These are phyloP conservation scores for Achaetomiella virescens DNA, from an alignment of 495 filamentous ascomycete species.

Conservation along the genomic window DNA sequence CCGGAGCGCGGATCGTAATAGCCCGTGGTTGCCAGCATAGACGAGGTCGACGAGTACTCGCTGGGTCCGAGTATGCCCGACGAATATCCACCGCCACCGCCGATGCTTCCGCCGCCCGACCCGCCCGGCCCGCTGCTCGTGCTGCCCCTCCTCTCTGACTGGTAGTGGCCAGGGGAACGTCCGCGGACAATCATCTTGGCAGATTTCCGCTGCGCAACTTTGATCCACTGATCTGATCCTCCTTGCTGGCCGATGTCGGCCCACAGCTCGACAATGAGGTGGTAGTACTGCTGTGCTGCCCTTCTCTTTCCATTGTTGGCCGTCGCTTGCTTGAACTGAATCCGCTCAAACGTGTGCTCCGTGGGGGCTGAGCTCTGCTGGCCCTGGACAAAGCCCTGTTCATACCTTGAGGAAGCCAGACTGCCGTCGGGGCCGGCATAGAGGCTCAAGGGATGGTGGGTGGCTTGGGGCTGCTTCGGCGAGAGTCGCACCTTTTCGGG, in stretches of 20 bases:
- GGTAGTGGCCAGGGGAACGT: conserved; percentile 88
- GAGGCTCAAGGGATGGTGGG: conserved; percentile 34
- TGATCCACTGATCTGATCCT: conserved; percentile 53
- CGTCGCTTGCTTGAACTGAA: conserved; percentile 94
- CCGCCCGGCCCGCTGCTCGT: conserved; percentile 68
- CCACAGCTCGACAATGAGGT: conserved; percentile 82
- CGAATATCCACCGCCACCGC: conserved; percentile 37
- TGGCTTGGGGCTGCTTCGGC: conserved; percentile 54
- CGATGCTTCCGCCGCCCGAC: conserved; percentile 45
- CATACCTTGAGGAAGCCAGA: conserved; percentile 38
- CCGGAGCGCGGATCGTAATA: conserved; percentile 34
- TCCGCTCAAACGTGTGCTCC: conserved; percentile 78
- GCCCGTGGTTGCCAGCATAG: conserved; percentile 24
- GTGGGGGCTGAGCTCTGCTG: conserved; percentile 39
- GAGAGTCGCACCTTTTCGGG: conserved; percentile 66
- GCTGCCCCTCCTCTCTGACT: conserved; percentile 69
- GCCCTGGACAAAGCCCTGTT: conserved; percentile 33
- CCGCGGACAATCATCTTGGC: conserved; percentile 90
- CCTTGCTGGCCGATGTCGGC: conserved; percentile 58
- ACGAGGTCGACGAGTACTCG: conserved; percentile 33
- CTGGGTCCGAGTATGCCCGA: conserved; percentile 31
- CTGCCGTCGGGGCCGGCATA: conserved; percentile 30
- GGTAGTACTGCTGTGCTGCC: conserved; percentile 90
- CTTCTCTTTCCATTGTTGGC: conserved; percentile 93
- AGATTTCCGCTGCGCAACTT: conserved; percentile 72